Conservation (phyloP, 2,329 filamentous ascomycete species). For the Xylariaceae sp. region DNA sequence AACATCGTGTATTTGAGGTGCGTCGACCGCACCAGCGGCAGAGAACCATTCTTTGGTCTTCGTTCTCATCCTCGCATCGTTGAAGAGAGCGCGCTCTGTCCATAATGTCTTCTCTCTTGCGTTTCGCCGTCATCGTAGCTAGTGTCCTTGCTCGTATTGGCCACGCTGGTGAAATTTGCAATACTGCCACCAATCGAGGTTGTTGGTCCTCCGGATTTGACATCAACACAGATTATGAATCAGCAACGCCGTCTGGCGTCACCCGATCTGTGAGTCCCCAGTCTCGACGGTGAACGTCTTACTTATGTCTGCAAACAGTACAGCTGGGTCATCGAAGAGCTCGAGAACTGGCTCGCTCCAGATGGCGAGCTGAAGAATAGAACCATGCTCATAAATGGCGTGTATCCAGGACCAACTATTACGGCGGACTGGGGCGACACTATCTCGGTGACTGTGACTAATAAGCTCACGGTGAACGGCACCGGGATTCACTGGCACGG, state of each 20-base stretch:
- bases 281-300: not conserved
- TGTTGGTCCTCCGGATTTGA: slow-evolving; percentile 3
- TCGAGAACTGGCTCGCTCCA: slow-evolving; percentile 5
- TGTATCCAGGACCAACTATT: slow-evolving; percentile 64
- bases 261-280: slow-evolving; percentile 2
- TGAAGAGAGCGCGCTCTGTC: no score
- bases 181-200: slow-evolving; percentile 1
- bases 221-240: slow-evolving; percentile 6
- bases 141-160: not conserved
- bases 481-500: slow-evolving; percentile 39
- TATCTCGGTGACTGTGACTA: slow-evolving; percentile 64
- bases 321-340: slow-evolving; percentile 1
- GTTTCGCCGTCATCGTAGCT: not conserved
- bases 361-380: slow-evolving; percentile 25
- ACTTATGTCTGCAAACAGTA: slow-evolving; percentile 1
- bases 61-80: no score
- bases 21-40: no score
- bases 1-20: no score
- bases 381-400: slow-evolving; percentile 60
- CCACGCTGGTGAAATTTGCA: not conserved
- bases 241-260: not conserved
- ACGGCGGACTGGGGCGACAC: slow-evolving; percentile 62
- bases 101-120: slow-evolving; percentile 1
- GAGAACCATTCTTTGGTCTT: no score
- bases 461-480: slow-evolving; percentile 53